Percentiles rank a stretch among this genome's conserved stretches.
Conservation (phyloP, 192 early-diverging fungal species). For the Thamnidium elegans region DNA sequence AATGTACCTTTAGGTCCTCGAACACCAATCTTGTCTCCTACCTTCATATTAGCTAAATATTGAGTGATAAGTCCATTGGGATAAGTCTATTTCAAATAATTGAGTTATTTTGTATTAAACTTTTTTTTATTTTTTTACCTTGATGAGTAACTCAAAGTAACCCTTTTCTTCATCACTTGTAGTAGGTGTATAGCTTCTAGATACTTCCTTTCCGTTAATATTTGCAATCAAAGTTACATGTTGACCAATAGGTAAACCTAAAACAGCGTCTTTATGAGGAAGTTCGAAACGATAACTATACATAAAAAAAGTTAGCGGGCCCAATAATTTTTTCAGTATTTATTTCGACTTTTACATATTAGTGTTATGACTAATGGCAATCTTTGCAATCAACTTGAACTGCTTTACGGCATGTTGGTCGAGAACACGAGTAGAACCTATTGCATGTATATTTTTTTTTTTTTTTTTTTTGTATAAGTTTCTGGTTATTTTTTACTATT, state of each 20-base stretch:
- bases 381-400: slow-evolving; percentile 19
- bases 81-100: slow-evolving; percentile 39
- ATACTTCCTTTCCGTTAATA: slow-evolving; percentile 25
- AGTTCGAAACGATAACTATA: slow-evolving; percentile 80
- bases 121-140: slow-evolving; percentile 30
- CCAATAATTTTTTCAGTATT: background rate
- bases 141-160: slow-evolving; percentile 70
- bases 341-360: slow-evolving; percentile 16
- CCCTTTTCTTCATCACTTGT: slow-evolving; percentile 46
- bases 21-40: slow-evolving; percentile 65
- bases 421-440: slow-evolving; percentile 15
- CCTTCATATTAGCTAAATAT: slow-evolving; percentile 52
- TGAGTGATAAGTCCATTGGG: slow-evolving; percentile 49
- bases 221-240: slow-evolving; percentile 21
- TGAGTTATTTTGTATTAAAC: background rate
- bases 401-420: slow-evolving; percentile 23
- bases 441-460: background rate
- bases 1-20: slow-evolving; percentile 71
- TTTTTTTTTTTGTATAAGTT: background rate
- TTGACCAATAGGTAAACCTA: slow-evolving; percentile 87
- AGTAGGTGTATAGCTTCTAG: slow-evolving; percentile 62
- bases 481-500: slow-evolving; percentile 2
- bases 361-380: slow-evolving; percentile 16
- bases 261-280: slow-evolving; percentile 50
- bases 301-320: background rate